These are phyloP conservation scores for Adiantum capillusveneris DNA, from an alignment of 75 land plant species.

Conservation along the genomic window DNA sequence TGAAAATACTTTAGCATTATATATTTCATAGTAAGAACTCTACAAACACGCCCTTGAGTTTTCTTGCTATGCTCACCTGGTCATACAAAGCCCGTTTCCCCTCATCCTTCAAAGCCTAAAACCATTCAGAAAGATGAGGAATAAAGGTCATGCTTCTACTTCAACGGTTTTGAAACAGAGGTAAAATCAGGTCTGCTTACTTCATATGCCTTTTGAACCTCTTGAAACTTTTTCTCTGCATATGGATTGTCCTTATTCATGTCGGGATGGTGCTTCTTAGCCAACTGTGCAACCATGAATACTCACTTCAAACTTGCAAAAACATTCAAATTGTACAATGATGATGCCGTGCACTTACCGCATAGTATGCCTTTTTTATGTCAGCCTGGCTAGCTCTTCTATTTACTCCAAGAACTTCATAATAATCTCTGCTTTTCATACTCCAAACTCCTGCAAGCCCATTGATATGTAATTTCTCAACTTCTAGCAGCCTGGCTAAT, in stretches of 20 bases:
- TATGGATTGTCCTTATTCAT: constrained; percentile 60
- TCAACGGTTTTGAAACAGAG: not conserved
- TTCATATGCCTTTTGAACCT: constrained; percentile 94
- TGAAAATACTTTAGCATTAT: too few relatives aligned
- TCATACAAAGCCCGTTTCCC: constrained; percentile 75
- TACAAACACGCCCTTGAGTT: not conserved
- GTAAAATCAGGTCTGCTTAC: constrained; percentile 23
- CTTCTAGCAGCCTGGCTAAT: too few relatives aligned
- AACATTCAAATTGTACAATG: not conserved
- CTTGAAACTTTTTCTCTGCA: constrained; percentile 89
- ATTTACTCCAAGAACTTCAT: constrained; percentile 24
- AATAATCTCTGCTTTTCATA: constrained; percentile 18
- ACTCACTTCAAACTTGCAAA: not conserved
- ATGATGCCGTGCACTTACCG: constrained; percentile 8
- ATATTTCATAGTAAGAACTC: too few relatives aligned
- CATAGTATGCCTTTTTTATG: constrained; percentile 30
- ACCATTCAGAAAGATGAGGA: too few relatives aligned
- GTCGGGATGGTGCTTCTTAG: constrained; percentile 94
- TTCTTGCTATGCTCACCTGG: constrained; percentile 28
- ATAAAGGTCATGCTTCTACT: not conserved
- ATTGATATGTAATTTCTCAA: not conserved
- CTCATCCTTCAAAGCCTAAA: constrained; percentile 64
- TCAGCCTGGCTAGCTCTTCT: constrained; percentile 23
- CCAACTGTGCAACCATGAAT: constrained; percentile 45
- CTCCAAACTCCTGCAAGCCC: constrained; percentile 8